phyloP scores from a whole-genome alignment of 139 green algal genomes.

The Chlamydomonas asymmetrica region DNA sequence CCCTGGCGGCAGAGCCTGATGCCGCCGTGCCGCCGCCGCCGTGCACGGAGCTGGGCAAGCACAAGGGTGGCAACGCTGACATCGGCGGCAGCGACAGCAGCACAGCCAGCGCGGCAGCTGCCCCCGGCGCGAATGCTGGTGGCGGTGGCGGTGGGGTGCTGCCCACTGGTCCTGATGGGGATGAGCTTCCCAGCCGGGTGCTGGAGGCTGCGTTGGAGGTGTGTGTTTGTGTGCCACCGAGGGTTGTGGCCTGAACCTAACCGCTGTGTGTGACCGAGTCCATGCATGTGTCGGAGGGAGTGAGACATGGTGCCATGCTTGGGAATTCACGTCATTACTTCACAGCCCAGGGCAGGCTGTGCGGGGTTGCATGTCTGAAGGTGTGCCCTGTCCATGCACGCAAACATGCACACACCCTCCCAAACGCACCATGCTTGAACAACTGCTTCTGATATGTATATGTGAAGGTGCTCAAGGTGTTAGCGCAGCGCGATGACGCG shows the following conservation, averaged over 20 bases:
- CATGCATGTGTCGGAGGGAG: neutral
- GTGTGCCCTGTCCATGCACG: neutral
- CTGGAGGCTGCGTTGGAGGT: constrained; percentile 34
- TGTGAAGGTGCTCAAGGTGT: constrained; percentile 10
- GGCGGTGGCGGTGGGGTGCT: neutral
- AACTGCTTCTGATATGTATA: neutral
- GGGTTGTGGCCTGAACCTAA: too few relatives aligned
- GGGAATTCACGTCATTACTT: neutral
- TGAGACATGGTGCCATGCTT: neutral
- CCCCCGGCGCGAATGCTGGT: neutral
- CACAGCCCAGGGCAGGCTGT: neutral
- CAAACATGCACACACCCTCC: neutral
- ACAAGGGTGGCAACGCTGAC: neutral
- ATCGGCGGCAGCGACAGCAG: neutral
- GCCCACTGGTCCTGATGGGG: neutral
- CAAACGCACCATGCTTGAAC: neutral
- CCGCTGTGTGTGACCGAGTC: too few relatives aligned
- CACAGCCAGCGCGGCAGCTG: neutral
- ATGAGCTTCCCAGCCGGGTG: neutral
- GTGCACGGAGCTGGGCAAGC: neutral
- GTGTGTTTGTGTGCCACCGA: too few relatives aligned
- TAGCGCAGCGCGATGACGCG: constrained; percentile 19
- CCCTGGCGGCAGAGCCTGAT: neutral
- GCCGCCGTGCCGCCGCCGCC: neutral
- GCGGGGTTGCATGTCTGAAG: neutral